phyloP scores from a whole-genome alignment of 805 yeast species.

The Monosporozyma solicola region DNA sequence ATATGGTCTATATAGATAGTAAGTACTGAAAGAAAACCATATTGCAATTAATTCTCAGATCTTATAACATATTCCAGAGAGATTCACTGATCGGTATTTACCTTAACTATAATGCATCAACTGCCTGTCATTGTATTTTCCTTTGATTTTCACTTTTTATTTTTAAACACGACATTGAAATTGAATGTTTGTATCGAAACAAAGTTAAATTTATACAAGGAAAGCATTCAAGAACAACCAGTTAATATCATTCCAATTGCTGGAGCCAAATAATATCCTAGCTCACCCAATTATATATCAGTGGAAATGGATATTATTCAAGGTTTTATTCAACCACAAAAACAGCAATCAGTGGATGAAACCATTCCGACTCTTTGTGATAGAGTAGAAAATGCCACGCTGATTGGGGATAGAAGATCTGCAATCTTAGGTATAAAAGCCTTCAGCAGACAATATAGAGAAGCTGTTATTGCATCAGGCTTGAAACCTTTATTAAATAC shows the following conservation, averaged over 20 bases:
- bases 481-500: constrained; percentile 63
- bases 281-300: background rate
- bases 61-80: background rate
- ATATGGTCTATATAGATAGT: too few species aligned
- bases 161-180: background rate
- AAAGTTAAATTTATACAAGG: background rate
- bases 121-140: background rate
- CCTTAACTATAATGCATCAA: background rate
- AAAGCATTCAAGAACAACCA: background rate
- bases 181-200: background rate
- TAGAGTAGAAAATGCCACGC: constrained; percentile 70
- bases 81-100: background rate
- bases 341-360: constrained; percentile 58
- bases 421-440: constrained; percentile 86
- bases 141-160: background rate
- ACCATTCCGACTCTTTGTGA: constrained; percentile 86
- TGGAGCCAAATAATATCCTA: background rate
- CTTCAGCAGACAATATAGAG: constrained; percentile 81
- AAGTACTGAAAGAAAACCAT: too few species aligned
- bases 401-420: constrained; percentile 79
- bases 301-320: constrained; percentile 33
- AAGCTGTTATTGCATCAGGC: constrained; percentile 82
- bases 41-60: background rate
- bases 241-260: background rate
- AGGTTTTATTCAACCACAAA: constrained; percentile 34